Conservation (phyloP, 176 grass and related monocot genomes). For the Lolium rigidum region DNA sequence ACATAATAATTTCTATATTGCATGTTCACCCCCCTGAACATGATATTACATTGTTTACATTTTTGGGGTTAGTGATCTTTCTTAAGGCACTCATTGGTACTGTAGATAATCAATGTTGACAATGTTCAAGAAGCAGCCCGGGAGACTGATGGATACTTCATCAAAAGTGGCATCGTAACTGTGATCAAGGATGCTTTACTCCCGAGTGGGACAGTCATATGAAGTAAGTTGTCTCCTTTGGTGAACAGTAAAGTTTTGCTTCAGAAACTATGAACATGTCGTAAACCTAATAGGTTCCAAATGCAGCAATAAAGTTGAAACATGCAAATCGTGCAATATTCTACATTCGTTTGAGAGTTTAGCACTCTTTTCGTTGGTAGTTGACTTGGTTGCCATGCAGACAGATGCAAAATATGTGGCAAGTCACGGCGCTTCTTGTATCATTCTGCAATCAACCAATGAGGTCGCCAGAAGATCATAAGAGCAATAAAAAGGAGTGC, state of each 20-base stretch:
- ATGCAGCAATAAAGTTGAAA: not conserved
- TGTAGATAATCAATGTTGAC: conserved; percentile 81
- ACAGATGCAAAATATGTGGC: not conserved
- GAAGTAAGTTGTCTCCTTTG: conserved; percentile 44
- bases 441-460: conserved; percentile 27
- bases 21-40: not conserved
- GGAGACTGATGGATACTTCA: conserved; percentile 95
- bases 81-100: conserved; percentile 20
- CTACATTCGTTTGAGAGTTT: not conserved
- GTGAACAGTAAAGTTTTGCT: conserved; percentile 8
- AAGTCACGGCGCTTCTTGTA: not conserved
- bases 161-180: conserved; percentile 95
- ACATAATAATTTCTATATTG: not conserved
- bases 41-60: not conserved
- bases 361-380: not conserved
- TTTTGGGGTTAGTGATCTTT: not conserved
- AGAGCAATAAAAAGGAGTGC: conserved; percentile 55
- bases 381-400: conserved; percentile 29
- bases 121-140: conserved; percentile 89
- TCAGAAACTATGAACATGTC: conserved; percentile 5
- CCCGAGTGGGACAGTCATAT: conserved; percentile 87
- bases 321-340: conserved; percentile 19
- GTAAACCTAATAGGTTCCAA: conserved; percentile 35
- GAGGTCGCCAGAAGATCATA: not conserved
- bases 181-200: conserved; percentile 93